A percentile compares a stretch with the other conserved stretches of the same genome.
phyloP scores from a whole-genome alignment of 2,329 filamentous ascomycete species.

The Botrytis aclada region DNA sequence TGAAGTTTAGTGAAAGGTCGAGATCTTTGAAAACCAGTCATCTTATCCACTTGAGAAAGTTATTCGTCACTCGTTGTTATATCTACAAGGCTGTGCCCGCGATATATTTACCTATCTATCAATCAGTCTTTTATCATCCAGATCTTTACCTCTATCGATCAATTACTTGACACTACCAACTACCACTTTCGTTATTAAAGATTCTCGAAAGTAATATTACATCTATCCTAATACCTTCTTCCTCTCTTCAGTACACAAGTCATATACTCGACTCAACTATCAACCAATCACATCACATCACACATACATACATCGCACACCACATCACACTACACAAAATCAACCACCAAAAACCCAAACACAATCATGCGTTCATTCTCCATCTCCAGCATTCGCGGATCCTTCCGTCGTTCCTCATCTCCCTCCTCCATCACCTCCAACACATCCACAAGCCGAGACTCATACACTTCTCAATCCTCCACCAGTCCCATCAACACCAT shows the following conservation, averaged over 20 bases:
- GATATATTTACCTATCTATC: background rate
- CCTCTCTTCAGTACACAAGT: background rate
- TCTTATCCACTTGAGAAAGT: background rate
- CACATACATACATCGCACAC: too few species aligned
- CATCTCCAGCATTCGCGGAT: slow-evolving; percentile 53
- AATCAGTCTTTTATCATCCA: background rate
- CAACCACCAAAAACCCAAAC: slow-evolving; percentile 10
- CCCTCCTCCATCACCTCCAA: slow-evolving; percentile 36
- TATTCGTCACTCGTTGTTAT: slow-evolving; percentile 17
- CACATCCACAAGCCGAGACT: slow-evolving; percentile 35
- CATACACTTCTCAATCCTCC: slow-evolving; percentile 46
- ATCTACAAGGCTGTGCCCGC: background rate
- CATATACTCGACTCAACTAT: background rate
- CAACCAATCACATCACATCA: background rate
- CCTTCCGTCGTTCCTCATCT: slow-evolving; percentile 50
- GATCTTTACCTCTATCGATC: background rate
- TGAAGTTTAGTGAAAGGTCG: background rate
- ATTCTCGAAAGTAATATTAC: background rate
- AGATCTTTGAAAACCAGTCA: background rate
- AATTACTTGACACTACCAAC: background rate
- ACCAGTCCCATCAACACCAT: slow-evolving; percentile 46
- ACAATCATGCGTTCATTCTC: slow-evolving; percentile 34
- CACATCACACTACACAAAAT: background rate
- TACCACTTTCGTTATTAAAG: background rate
- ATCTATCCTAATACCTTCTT: background rate